Evolutionary conservation across 2,329 filamentous ascomycete genomes (phyloP).

Genomic region (Tolypocladium album): DNA sequence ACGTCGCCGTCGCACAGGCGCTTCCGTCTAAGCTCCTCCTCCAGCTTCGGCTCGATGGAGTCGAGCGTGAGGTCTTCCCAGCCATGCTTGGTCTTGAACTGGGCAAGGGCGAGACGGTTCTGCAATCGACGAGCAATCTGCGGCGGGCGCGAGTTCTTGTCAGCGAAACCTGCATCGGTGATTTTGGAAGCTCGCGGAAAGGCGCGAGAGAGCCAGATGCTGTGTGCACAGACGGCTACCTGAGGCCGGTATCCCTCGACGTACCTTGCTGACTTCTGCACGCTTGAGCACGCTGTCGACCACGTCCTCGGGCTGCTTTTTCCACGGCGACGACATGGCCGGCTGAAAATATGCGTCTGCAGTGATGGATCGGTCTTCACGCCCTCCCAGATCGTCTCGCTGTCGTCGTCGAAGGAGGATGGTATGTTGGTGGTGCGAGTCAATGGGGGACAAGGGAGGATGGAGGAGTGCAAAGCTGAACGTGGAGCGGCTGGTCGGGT

Average conservation of each 20-base stretch:
- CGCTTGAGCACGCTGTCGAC: conserved; percentile 60
- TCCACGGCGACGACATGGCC: conserved; percentile 50
- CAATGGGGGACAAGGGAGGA: neutral
- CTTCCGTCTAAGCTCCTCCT: conserved; percentile 67
- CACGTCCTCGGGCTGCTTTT: conserved; percentile 53
- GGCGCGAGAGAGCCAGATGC: neutral
- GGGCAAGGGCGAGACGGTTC: conserved; percentile 87
- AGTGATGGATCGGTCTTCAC: neutral
- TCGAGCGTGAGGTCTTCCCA: conserved; percentile 86
- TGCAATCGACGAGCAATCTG: conserved; percentile 90
- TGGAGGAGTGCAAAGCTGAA: neutral
- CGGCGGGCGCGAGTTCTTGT: neutral
- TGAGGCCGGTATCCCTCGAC: conserved; percentile 11
- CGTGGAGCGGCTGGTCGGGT: neutral
- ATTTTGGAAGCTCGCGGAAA: neutral
- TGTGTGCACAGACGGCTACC: neutral
- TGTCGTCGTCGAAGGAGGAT: neutral
- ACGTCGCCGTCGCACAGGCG: conserved; percentile 61
- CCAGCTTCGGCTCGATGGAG: conserved; percentile 73
- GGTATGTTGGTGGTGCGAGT: neutral
- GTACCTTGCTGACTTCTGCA: conserved; percentile 66
- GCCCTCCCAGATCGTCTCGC: neutral
- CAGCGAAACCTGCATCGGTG: neutral
- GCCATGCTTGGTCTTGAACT: conserved; percentile 94
- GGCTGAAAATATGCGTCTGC: neutral